Evolutionary conservation across 2,329 filamentous ascomycete genomes (phyloP).

Genomic region (Stagonosporopsis tanaceti): DNA sequence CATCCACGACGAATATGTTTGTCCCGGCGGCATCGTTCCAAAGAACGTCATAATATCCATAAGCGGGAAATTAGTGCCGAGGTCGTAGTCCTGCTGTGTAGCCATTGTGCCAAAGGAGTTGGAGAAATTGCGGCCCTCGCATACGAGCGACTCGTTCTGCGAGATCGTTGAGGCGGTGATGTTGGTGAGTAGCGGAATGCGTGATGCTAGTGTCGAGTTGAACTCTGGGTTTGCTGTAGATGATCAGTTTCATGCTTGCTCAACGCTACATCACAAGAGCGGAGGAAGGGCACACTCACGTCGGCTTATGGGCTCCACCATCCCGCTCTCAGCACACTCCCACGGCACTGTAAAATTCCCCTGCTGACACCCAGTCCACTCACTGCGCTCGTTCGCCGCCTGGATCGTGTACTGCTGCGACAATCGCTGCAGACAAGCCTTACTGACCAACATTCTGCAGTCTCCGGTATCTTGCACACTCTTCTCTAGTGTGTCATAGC

Average conservation of each 20-base stretch:
- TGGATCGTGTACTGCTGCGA: background rate
- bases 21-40: background rate
- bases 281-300: background rate
- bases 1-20: background rate
- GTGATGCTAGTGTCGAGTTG: background rate
- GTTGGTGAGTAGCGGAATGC: background rate
- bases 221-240: constrained; percentile 1
- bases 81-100: constrained; percentile 4
- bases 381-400: background rate
- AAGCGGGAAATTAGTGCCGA: constrained; percentile 5
- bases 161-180: background rate
- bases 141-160: background rate
- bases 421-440: background rate
- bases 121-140: constrained; percentile 1
- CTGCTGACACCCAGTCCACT: background rate
- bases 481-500: background rate
- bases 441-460: constrained; percentile 4
- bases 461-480: constrained; percentile 6
- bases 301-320: background rate
- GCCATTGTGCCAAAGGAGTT: background rate
- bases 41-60: constrained; percentile 17
- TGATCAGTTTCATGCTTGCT: background rate
- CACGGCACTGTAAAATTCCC: constrained; percentile 6
- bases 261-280: background rate
- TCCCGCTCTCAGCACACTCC: constrained; percentile 14